phyloP scores from a whole-genome alignment of 805 yeast genomes.

The Starmerella geochares region DNA sequence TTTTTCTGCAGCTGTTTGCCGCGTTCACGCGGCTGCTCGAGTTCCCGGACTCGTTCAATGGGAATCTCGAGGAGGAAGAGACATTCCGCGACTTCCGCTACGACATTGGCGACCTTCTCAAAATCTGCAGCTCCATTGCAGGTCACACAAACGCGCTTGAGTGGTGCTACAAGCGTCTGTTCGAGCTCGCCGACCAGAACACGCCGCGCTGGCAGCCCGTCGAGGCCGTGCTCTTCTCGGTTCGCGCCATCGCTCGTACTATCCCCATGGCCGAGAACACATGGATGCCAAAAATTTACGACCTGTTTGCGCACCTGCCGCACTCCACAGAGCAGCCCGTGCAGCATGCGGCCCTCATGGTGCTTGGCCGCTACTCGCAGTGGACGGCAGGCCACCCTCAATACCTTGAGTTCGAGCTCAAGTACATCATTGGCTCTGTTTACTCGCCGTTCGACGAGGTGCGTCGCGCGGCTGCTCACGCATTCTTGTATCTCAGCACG shows the following conservation, averaged over 20 bases:
- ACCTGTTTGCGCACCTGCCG: slow-evolving; percentile 56
- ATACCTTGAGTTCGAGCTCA: slow-evolving; percentile 67
- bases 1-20: slow-evolving; percentile 48
- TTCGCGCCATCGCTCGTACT: slow-evolving; percentile 92
- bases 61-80: slow-evolving; percentile 75
- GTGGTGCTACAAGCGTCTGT: slow-evolving; percentile 11
- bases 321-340: slow-evolving; percentile 60
- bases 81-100: slow-evolving; percentile 88
- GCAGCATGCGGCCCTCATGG: slow-evolving; percentile 85
- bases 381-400: slow-evolving; percentile 88
- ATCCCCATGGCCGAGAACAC: slow-evolving; percentile 55
- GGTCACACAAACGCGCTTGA: slow-evolving; percentile 61
- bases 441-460: slow-evolving; percentile 40
- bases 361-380: slow-evolving; percentile 89
- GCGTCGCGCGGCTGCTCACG: slow-evolving; percentile 79
- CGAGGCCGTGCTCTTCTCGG: slow-evolving; percentile 81
- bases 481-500: slow-evolving; percentile 86
- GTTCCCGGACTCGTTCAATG: slow-evolving; percentile 60
- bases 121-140: slow-evolving; percentile 85
- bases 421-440: slow-evolving; percentile 74
- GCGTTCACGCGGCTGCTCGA: slow-evolving; percentile 59
- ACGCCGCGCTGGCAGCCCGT: slow-evolving; percentile 60
- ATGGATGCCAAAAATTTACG: slow-evolving; percentile 64
- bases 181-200: not conserved
- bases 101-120: slow-evolving; percentile 95